Evolutionary conservation across 176 grass and related monocot species (phyloP).

Genomic region (Oropetium thomaeum): DNA sequence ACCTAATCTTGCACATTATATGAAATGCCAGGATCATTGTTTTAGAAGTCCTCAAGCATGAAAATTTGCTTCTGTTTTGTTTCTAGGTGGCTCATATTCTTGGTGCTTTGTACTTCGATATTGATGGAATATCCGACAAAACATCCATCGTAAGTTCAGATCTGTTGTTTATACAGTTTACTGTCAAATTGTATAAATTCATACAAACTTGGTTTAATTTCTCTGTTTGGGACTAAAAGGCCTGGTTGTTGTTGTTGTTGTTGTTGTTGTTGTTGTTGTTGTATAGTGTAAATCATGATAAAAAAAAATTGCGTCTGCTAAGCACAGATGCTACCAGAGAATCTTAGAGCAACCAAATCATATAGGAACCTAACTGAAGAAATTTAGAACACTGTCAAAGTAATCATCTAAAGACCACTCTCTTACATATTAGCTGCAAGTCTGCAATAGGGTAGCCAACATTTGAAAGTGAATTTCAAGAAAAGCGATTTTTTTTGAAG

Average conservation of each 20-base stretch:
- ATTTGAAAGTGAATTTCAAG: background rate
- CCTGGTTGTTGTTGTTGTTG: no score
- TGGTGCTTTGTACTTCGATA: slow-evolving; percentile 89
- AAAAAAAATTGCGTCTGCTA: background rate
- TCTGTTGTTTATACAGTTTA: background rate
- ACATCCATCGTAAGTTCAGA: slow-evolving; percentile 65
- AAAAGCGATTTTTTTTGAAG: no score
- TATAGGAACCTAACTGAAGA: background rate
- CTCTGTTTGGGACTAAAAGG: no score
- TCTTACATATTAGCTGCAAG: background rate
- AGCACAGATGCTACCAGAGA: background rate
- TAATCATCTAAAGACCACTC: background rate
- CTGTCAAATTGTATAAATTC: background rate
- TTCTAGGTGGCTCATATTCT: slow-evolving; percentile 93
- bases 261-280: no score
- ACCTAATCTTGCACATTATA: slow-evolving; percentile 6
- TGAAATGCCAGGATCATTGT: background rate
- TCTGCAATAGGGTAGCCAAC: background rate
- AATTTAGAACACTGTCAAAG: background rate
- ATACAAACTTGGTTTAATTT: background rate
- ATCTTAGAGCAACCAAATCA: background rate
- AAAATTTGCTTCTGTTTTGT: slow-evolving; percentile 18
- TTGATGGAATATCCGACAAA: slow-evolving; percentile 92
- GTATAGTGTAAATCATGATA: background rate
- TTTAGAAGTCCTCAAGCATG: background rate